phyloP scores from a whole-genome alignment of 192 early-diverging fungal species.

The Chytriomyces hyalinus region DNA sequence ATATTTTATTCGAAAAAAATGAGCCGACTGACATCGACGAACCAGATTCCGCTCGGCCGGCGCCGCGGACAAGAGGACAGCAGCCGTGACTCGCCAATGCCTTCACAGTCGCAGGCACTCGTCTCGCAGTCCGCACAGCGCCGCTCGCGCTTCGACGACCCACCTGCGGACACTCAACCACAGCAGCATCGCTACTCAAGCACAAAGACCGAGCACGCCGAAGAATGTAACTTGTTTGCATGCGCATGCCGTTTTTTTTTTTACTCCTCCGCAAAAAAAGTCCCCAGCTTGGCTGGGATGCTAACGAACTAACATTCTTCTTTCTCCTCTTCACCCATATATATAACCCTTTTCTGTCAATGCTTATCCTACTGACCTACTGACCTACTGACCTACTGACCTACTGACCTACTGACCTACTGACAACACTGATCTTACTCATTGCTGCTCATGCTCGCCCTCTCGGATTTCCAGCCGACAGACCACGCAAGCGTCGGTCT shows the following conservation, averaged over 20 bases:
- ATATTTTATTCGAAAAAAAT: too few relatives aligned
- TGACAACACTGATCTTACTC: not conserved
- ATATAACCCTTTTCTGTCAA: slow-evolving; percentile 13
- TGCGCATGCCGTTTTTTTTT: not conserved
- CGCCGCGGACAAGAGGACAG: slow-evolving; percentile 20
- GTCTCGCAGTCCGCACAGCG: slow-evolving; percentile 6
- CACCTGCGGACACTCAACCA: not conserved
- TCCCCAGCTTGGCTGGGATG: too few relatives aligned
- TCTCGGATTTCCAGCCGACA: slow-evolving; percentile 37
- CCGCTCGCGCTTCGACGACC: slow-evolving; percentile 10
- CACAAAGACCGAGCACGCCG: not conserved
- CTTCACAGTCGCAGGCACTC: not conserved
- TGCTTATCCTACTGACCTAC: slow-evolving; percentile 14
- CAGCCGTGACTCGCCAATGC: slow-evolving; percentile 4
- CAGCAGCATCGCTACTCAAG: not conserved
- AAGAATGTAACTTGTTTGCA: slow-evolving; percentile 15
- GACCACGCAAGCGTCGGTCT: slow-evolving; percentile 66
- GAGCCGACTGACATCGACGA: slow-evolving; percentile 13
- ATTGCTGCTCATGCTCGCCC: slow-evolving; percentile 1
- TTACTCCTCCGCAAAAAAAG: not conserved
- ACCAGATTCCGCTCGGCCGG: slow-evolving; percentile 47
- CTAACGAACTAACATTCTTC: not conserved
- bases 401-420: slow-evolving; percentile 11
- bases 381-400: not conserved
- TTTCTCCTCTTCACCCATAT: slow-evolving; percentile 13